Evolutionary conservation across 2,329 filamentous ascomycete species (phyloP), one percentile per base, ranked within the genome.

Genomic region (Talaromyces marneffei): DNA sequence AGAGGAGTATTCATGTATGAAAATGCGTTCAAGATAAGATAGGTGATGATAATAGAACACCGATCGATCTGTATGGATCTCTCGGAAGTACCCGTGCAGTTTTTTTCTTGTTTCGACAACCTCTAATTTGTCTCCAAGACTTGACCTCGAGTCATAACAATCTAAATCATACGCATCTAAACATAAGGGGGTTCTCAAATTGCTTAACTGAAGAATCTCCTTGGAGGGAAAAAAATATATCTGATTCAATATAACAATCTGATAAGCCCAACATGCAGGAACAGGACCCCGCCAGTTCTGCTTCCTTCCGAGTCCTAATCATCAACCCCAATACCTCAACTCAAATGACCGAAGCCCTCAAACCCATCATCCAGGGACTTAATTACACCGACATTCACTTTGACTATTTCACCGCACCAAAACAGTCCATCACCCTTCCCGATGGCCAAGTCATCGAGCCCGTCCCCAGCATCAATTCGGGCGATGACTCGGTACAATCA

Each of bases 391-490:
- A 77, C 64, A 65, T 77, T 29, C 66, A 72, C 20, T 74, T 75
- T 59, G 68, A 76, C 40, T 77, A 75, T 61, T 76, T 75, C 60
- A 77, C 75, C 23, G 75, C 75, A 25, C 74, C 74, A 2, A 65
- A 64, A 20, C 63, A 73, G 23, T 61, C 69, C 0, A 64, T 72
- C n/a, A 69, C 66, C 3, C 65, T 73, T 3, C 66, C 69, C 5
- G 68, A 75, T 29, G 72, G 74, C 20, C 61, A 63, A 16, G 59
- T 66, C 48, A 67, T 73, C 0, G 68, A 74, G 1, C 83, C 88
- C 4, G 87, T 91, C 1, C 78, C 83, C 14, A 92, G 89, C 74
- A 96, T 97, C 77, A 87, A 96, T 75, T 83, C 90, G 66, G 86
- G 83, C 65, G 75, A 82, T 12, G 90, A 92, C 71, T 87, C 92